A percentile compares a stretch with the other conserved stretches of the same genome.
Evolutionary conservation across 257 asterid genomes (phyloP).

Genomic region (Anisodus acutangulus): DNA sequence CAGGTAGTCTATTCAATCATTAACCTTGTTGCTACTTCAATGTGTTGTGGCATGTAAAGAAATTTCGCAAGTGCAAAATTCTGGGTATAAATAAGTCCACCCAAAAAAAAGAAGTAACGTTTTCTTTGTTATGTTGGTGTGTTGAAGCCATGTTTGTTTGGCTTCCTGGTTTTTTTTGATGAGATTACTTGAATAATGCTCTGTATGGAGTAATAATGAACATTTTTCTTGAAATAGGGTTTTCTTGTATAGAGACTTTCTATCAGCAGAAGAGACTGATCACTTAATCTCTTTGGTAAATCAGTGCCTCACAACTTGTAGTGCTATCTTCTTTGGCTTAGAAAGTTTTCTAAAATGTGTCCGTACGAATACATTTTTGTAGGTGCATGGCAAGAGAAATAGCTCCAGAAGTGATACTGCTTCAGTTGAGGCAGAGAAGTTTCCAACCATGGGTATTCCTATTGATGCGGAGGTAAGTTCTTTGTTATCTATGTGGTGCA

Average conservation of each 20-base stretch:
- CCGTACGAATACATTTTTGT: slow-evolving; percentile 11
- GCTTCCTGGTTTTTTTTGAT: slow-evolving; percentile 1
- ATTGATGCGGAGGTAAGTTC: slow-evolving; percentile 51
- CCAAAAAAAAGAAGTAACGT: neutral
- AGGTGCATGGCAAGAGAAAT: slow-evolving; percentile 47
- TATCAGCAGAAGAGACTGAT: slow-evolving; percentile 80
- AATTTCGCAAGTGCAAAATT: neutral
- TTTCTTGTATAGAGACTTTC: slow-evolving; percentile 69
- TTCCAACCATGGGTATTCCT: slow-evolving; percentile 38
- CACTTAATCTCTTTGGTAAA: slow-evolving; percentile 65
- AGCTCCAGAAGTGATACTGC: slow-evolving; percentile 30
- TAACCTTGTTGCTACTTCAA: slow-evolving; percentile 31
- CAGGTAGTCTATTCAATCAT: slow-evolving; percentile 59
- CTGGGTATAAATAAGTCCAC: neutral
- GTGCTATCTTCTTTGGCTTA: slow-evolving; percentile 17
- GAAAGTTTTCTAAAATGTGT: neutral
- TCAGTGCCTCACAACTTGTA: slow-evolving; percentile 28
- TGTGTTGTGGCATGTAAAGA: slow-evolving; percentile 28
- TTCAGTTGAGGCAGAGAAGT: slow-evolving; percentile 35
- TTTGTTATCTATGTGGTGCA: slow-evolving; percentile 23
- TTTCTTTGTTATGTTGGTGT: neutral
- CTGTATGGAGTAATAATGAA: slow-evolving; percentile 20
- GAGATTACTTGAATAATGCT: slow-evolving; percentile 22
- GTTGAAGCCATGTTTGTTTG: neutral
- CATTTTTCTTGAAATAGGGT: slow-evolving; percentile 59